phyloP scores from a whole-genome alignment of 208 protist genomes.

The Acanthamoeba healyi region DNA sequence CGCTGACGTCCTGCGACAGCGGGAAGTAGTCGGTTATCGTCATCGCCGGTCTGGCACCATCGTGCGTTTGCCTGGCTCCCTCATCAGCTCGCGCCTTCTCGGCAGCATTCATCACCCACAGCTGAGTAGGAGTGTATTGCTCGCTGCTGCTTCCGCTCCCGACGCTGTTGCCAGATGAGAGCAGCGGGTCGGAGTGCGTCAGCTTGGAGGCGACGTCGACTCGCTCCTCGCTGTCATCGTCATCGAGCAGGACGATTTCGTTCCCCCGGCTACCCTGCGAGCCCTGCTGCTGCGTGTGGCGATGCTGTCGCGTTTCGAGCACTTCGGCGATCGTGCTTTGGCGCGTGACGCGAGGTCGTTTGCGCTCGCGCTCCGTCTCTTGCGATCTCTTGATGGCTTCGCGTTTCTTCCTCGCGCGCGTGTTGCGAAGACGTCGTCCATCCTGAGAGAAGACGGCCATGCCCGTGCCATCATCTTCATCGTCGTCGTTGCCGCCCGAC shows the following conservation, averaged over 20 bases:
- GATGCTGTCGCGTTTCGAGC: not conserved
- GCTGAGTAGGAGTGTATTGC: slow-evolving; percentile 40
- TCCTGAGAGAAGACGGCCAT: slow-evolving; percentile 40
- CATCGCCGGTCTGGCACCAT: not conserved
- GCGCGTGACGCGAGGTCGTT: not conserved
- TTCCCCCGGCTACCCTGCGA: no score
- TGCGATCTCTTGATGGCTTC: not conserved
- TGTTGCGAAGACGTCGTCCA: slow-evolving; percentile 16
- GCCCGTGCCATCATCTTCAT: not conserved
- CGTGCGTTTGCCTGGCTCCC: not conserved
- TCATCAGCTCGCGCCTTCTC: not conserved
- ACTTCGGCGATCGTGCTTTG: slow-evolving; percentile 23
- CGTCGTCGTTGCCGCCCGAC: not conserved
- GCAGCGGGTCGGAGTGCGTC: no score
- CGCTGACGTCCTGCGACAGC: not conserved
- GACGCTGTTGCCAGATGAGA: not conserved
- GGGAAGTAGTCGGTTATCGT: slow-evolving; percentile 29
- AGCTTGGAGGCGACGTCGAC: no score
- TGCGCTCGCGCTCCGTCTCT: not conserved
- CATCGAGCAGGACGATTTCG: not conserved
- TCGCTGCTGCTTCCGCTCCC: slow-evolving; percentile 13
- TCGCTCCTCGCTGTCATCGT: not conserved
- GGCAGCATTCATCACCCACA: not conserved
- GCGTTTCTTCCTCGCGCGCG: not conserved
- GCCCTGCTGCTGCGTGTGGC: not conserved